Evolutionary conservation across 441 rosid genomes (phyloP).

Genomic region (Croton laevigatus): DNA sequence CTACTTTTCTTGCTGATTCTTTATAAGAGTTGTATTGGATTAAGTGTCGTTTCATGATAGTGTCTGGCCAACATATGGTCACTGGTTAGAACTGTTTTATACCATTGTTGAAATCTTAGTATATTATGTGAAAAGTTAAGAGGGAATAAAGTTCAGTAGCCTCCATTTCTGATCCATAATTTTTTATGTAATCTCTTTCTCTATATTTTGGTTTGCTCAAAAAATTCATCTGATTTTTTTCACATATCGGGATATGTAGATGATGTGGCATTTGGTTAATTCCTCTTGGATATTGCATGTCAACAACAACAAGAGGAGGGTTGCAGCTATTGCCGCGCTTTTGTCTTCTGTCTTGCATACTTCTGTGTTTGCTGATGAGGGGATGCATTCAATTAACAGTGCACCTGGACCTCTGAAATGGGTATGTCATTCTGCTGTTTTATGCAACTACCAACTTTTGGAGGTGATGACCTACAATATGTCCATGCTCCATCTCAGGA

Average conservation of each 20-base stretch:
- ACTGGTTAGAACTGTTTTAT: not conserved
- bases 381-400: slow-evolving; percentile 60
- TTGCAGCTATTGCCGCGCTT: slow-evolving; percentile 91
- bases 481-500: not conserved
- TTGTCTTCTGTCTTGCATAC: slow-evolving; percentile 81
- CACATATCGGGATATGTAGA: slow-evolving; percentile 39
- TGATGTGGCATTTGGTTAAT: slow-evolving; percentile 85
- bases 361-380: slow-evolving; percentile 59
- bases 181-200: not conserved
- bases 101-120: not conserved
- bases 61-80: not conserved
- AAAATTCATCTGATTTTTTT: not conserved
- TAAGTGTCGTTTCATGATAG: not conserved
- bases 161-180: not conserved
- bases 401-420: slow-evolving; percentile 84
- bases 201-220: slow-evolving; percentile 14
- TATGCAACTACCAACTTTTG: not conserved
- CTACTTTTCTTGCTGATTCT: not conserved
- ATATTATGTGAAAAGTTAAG: not conserved
- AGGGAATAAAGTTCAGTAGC: not conserved
- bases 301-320: slow-evolving; percentile 86
- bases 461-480: not conserved
- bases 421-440: slow-evolving; percentile 41
- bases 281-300: slow-evolving; percentile 91
- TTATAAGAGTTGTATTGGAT: not conserved